These are phyloP conservation scores for Amanita subjunquillea DNA, from an alignment of 768 basidiomycete genomes.

Conservation along the genomic window DNA sequence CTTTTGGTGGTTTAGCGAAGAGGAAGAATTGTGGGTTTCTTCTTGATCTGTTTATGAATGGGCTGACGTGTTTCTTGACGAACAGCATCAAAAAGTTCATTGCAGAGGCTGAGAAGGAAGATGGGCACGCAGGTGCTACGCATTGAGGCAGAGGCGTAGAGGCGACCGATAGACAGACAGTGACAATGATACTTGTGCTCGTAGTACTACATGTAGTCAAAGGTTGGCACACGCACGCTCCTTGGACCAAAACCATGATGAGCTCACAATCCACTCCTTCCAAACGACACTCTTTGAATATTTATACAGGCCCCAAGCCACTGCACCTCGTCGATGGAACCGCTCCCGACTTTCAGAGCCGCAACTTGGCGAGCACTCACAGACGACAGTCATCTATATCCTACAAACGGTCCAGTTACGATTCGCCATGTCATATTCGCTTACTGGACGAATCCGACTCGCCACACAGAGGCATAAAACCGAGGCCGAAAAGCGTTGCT, in stretches of 20 bases:
- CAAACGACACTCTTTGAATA: constrained; percentile 21
- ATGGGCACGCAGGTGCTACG: constrained; percentile 22
- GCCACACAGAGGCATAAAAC: background rate
- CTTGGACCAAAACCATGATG: constrained; percentile 2
- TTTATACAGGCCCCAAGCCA: constrained; percentile 24
- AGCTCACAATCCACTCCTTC: constrained; percentile 7
- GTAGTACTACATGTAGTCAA: background rate
- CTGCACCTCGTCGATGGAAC: constrained; percentile 36
- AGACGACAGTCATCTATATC: constrained; percentile 47
- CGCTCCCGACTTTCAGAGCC: constrained; percentile 6
- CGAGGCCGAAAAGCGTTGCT: background rate
- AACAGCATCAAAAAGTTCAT: constrained; percentile 73
- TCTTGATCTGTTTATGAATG: constrained; percentile 3
- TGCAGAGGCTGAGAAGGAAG: constrained; percentile 74
- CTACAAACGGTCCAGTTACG: constrained; percentile 26
- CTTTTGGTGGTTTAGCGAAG: constrained; percentile 43
- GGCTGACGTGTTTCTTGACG: constrained; percentile 11
- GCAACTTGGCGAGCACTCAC: constrained; percentile 2
- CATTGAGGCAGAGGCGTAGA: constrained; percentile 18
- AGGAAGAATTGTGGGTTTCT: constrained; percentile 69
- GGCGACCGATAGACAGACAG: background rate
- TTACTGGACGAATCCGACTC: background rate
- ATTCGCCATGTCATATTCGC: background rate
- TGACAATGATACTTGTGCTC: background rate
- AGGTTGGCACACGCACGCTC: background rate